Evolutionary conservation across 2,329 filamentous ascomycete species (phyloP).

Genomic region (Tolypocladium tropicale): DNA sequence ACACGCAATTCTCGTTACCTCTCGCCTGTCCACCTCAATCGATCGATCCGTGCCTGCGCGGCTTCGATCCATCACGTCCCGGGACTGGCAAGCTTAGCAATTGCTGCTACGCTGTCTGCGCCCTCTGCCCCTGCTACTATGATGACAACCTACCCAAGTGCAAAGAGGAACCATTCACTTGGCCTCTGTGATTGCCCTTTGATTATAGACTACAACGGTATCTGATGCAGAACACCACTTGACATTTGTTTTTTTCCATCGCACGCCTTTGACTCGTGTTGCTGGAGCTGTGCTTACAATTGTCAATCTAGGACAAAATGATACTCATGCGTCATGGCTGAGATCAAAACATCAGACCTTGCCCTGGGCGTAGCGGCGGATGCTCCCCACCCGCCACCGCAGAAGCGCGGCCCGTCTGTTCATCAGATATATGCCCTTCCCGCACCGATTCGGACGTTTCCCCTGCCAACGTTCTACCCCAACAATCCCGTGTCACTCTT

Average conservation of each 20-base stretch:
- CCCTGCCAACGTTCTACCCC: conserved; percentile 79
- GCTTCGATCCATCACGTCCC: background rate
- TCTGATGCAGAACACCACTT: conserved; percentile 52
- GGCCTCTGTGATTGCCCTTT: conserved; percentile 53
- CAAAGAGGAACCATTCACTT: conserved; percentile 50
- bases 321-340: conserved; percentile 32
- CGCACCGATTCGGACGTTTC: conserved; percentile 70
- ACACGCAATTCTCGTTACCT: background rate
- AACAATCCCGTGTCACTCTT: conserved; percentile 85
- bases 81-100: background rate
- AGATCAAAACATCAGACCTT: conserved; percentile 18
- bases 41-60: background rate
- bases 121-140: conserved; percentile 22
- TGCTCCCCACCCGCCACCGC: conserved; percentile 9
- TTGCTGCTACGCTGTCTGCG: background rate
- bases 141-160: conserved; percentile 51
- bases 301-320: conserved; percentile 32
- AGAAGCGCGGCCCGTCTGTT: conserved; percentile 32
- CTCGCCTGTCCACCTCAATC: too few relatives aligned
- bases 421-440: conserved; percentile 74
- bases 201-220: conserved; percentile 93
- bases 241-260: conserved; percentile 9
- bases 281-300: background rate
- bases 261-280: background rate
- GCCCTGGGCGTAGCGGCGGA: conserved; percentile 5